Percentiles rank a stretch among this genome's conserved stretches.
Conservation (phyloP, 768 basidiomycete species). For the Tylopilus plumbeoviolaceoides region DNA sequence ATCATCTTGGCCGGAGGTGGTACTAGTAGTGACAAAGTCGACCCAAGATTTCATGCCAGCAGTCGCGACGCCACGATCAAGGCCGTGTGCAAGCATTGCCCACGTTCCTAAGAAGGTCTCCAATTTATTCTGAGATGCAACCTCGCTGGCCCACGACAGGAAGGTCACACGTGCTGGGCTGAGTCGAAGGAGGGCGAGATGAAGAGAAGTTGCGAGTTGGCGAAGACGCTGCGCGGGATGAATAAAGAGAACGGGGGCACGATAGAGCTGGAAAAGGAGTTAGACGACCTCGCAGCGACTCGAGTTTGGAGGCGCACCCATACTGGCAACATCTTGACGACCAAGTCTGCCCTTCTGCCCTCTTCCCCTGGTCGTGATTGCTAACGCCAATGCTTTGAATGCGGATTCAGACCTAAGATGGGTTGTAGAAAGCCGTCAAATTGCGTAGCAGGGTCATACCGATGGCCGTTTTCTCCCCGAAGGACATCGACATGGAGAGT, state of each 20-base stretch:
- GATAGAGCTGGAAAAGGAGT: slow-evolving; percentile 60
- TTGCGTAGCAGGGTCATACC: slow-evolving; percentile 44
- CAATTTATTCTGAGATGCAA: slow-evolving; percentile 44
- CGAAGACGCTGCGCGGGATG: slow-evolving; percentile 79
- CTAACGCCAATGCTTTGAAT: slow-evolving; percentile 96
- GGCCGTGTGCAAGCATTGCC: slow-evolving; percentile 67
- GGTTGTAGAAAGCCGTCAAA: not conserved
- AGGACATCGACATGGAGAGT: slow-evolving; percentile 94
- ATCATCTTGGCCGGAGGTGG: slow-evolving; percentile 6
- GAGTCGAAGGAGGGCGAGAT: slow-evolving; percentile 61
- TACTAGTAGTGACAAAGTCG: slow-evolving; percentile 25
- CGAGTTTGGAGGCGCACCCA: slow-evolving; percentile 61
- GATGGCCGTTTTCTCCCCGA: slow-evolving; percentile 94
- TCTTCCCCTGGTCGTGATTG: slow-evolving; percentile 57
- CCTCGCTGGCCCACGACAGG: slow-evolving; percentile 46
- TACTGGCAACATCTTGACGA: slow-evolving; percentile 73
- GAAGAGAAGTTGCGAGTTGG: slow-evolving; percentile 53
- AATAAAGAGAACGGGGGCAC: slow-evolving; percentile 74
- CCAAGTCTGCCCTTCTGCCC: slow-evolving; percentile 22
- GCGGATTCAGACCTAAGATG: slow-evolving; percentile 83
- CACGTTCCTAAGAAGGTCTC: slow-evolving; percentile 68
- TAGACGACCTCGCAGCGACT: slow-evolving; percentile 1
- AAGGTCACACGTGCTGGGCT: slow-evolving; percentile 45
- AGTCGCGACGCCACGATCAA: slow-evolving; percentile 57
- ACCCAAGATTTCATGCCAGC: slow-evolving; percentile 55